Evolutionary conservation across 768 basidiomycete species (phyloP).

Genomic region (Suillus tomentosus): DNA sequence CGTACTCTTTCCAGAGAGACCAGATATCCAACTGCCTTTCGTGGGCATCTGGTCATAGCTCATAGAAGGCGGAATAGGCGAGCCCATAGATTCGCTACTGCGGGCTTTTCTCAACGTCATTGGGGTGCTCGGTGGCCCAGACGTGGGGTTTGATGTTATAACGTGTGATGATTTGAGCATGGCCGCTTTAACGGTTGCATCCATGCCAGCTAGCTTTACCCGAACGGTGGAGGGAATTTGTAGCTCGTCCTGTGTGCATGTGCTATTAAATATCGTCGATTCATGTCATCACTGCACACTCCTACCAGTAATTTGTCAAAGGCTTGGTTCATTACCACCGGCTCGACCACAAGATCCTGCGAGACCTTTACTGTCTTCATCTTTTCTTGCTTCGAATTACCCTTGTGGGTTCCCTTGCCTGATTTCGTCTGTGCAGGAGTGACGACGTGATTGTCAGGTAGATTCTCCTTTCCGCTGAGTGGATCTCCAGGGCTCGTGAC

Average conservation of each 20-base stretch:
- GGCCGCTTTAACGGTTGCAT: conserved; percentile 83
- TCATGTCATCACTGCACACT: conserved; percentile 13
- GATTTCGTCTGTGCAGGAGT: conserved; percentile 34
- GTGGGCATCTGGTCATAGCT: conserved; percentile 36
- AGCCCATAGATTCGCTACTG: conserved; percentile 71
- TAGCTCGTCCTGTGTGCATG: conserved; percentile 68
- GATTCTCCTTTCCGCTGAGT: conserved; percentile 68
- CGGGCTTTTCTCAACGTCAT: conserved; percentile 65
- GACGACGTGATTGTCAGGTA: conserved; percentile 43
- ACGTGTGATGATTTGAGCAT: conserved; percentile 88
- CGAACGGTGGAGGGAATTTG: conserved; percentile 82
- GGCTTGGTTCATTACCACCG: conserved; percentile 57
- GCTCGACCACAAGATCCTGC: conserved; percentile 38
- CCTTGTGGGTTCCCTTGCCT: conserved; percentile 23
- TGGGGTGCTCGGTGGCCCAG: conserved; percentile 47
- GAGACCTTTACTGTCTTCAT: conserved; percentile 46
- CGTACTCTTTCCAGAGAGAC: conserved; percentile 33
- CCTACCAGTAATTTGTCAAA: conserved; percentile 84
- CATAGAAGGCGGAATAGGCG: conserved; percentile 46
- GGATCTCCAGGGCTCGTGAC: conserved; percentile 54
- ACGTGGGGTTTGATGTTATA: conserved; percentile 45
- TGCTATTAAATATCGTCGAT: conserved; percentile 9
- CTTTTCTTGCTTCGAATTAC: conserved; percentile 41
- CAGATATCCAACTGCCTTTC: conserved; percentile 27
- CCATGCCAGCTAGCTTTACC: conserved; percentile 79